phyloP scores from a whole-genome alignment of 345 rosid genomes.

The Populus alba region DNA sequence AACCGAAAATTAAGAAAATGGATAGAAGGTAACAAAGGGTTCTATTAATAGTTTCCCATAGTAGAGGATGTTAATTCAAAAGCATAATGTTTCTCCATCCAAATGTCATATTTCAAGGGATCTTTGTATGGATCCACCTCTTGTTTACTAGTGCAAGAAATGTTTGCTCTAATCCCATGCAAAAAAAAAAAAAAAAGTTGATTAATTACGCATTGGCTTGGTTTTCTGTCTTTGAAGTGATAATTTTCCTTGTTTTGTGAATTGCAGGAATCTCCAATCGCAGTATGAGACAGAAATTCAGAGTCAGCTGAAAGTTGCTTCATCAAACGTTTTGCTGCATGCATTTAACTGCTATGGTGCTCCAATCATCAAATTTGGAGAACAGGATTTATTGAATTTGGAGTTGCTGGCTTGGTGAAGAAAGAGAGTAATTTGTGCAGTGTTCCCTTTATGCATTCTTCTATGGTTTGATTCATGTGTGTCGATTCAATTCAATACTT shows the following conservation, averaged over 20 bases:
- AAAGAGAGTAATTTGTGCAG: slow-evolving; percentile 11
- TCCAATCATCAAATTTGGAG: neutral
- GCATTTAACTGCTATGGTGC: slow-evolving; percentile 16
- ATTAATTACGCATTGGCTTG: too few species aligned
- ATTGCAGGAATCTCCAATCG: slow-evolving; percentile 74
- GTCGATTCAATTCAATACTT: neutral
- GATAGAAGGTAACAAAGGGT: too few species aligned
- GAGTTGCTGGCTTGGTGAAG: slow-evolving; percentile 17
- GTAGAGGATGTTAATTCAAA: too few species aligned
- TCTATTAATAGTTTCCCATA: too few species aligned
- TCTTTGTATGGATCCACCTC: too few species aligned
- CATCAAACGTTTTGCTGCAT: neutral
- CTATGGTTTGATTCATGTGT: slow-evolving; percentile 27
- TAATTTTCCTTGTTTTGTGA: neutral
- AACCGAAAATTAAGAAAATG: neutral
- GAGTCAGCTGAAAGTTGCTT: neutral
- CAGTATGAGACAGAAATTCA: slow-evolving; percentile 43
- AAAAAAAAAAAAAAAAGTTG: too few species aligned
- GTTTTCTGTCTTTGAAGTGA: too few species aligned
- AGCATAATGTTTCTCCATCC: too few species aligned
- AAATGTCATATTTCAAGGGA: too few species aligned
- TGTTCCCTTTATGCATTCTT: slow-evolving; percentile 3
- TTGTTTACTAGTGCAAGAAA: too few species aligned
- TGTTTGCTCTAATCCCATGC: too few species aligned
- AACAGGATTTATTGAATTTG: slow-evolving; percentile 5